Evolutionary conservation across 2,329 filamentous ascomycete genomes (phyloP).

Genomic region (Chaetomium olivaceum): DNA sequence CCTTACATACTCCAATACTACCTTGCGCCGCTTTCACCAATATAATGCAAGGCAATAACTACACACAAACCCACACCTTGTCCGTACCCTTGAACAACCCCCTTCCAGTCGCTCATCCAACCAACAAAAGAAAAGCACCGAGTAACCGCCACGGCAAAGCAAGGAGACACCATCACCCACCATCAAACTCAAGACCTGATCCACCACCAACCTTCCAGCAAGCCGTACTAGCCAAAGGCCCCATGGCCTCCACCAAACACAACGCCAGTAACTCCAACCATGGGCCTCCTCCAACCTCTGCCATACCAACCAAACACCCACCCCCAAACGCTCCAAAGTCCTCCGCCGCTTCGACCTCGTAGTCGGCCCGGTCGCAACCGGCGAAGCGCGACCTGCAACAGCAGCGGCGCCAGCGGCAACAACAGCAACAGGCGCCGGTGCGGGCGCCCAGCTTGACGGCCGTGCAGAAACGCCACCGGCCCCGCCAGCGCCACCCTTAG

Average conservation of each 20-base stretch:
- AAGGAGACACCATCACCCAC: neutral
- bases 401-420: neutral
- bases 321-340: constrained; percentile 4
- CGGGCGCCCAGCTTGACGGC: neutral
- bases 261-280: neutral
- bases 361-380: neutral
- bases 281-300: neutral
- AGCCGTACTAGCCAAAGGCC: neutral
- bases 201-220: neutral
- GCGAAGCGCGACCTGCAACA: neutral
- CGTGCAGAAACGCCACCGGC: neutral
- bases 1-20: neutral
- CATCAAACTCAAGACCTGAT: neutral
- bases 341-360: constrained; percentile 21
- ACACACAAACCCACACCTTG: constrained; percentile 2
- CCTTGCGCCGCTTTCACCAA: neutral
- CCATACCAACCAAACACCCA: neutral
- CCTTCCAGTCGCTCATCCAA: neutral
- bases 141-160: constrained; percentile 4
- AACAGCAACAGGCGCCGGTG: neutral
- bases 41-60: neutral
- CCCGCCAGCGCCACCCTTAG: neutral
- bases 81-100: neutral
- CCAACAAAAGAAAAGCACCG: neutral
- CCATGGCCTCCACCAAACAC: neutral